These are phyloP conservation scores for Eucommia ulmoides DNA, from an alignment of 257 asterid species.

Conservation along the genomic window DNA sequence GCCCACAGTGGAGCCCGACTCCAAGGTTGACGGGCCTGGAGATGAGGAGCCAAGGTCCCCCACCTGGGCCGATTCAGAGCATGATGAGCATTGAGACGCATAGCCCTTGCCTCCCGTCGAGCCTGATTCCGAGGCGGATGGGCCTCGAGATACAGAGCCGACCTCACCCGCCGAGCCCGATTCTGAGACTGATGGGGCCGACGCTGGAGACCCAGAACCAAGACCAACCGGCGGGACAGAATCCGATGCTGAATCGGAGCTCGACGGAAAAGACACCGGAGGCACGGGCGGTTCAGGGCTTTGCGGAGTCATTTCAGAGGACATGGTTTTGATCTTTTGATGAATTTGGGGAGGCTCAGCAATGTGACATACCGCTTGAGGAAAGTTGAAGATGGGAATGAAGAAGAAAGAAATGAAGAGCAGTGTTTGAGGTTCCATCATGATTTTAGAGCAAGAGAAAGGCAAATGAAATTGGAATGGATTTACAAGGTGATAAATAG, in stretches of 20 bases:
- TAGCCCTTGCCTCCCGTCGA: too few species aligned
- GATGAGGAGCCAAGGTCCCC: too few species aligned
- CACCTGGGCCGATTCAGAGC: too few species aligned
- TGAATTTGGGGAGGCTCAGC: neutral
- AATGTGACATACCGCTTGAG: neutral
- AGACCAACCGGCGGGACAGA: neutral
- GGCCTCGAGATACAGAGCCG: too few species aligned
- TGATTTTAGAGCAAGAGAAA: too few species aligned
- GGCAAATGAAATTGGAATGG: too few species aligned
- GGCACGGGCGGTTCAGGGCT: neutral
- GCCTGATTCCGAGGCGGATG: too few species aligned
- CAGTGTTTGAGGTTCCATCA: too few species aligned
- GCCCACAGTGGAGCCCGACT: neutral
- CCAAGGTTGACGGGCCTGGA: neutral
- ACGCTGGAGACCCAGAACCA: neutral
- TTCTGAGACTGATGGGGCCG: too few species aligned
- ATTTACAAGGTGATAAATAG: too few species aligned
- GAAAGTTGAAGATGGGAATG: conserved; percentile 3
- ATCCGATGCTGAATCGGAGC: neutral
- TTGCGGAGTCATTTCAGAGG: neutral
- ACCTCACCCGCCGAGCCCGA: too few species aligned
- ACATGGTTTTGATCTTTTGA: neutral
- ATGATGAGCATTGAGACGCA: too few species aligned
- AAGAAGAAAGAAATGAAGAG: conserved; percentile 2
- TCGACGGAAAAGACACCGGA: neutral